A percentile compares a stretch with the other conserved stretches of the same genome.
phyloP scores from a whole-genome alignment of 176 grass and related monocot species.

The Cenchrus fungigraminus region DNA sequence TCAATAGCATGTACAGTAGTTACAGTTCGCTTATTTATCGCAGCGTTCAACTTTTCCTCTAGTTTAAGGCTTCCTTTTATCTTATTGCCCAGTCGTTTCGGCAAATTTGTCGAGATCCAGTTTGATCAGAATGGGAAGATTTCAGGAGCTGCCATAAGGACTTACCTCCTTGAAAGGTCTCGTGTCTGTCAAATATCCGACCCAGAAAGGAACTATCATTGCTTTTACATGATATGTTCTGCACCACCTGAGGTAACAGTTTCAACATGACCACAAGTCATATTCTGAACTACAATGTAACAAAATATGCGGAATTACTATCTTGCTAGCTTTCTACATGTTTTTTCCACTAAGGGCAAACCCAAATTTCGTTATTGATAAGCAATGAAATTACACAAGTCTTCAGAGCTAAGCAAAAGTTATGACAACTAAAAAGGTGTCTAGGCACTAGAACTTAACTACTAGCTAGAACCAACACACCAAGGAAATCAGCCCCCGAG shows the following conservation, averaged over 20 bases:
- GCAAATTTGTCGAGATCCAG: conserved; percentile 95
- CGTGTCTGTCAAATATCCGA: conserved; percentile 96
- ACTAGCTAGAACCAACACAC: too few species aligned
- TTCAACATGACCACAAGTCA: neutral
- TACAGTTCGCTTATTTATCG: conserved; percentile 19
- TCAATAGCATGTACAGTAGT: neutral
- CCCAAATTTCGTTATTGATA: too few species aligned
- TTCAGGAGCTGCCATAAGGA: conserved; percentile 91
- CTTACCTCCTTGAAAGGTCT: conserved; percentile 88
- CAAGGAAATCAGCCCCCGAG: too few species aligned
- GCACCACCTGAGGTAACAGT: conserved; percentile 67
- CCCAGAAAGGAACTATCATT: conserved; percentile 94
- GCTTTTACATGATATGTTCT: conserved; percentile 93
- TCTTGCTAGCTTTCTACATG: conserved; percentile 6
- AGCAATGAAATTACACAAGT: too few species aligned
- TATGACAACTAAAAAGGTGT: too few species aligned
- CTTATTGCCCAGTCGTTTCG: conserved; percentile 72
- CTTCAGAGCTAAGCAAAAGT: too few species aligned
- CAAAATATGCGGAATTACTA: neutral
- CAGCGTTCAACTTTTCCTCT: conserved; percentile 20
- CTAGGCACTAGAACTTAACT: too few species aligned
- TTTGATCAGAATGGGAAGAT: conserved; percentile 80
- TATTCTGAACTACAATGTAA: conserved; percentile 30
- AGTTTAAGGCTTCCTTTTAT: conserved; percentile 36
- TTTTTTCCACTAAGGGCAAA: too few species aligned